Evolutionary conservation across 1,139 yeast genomes (phyloP), one percentile per base, ranked within the genome.

Genomic region (Geotrichum klebahnii): DNA sequence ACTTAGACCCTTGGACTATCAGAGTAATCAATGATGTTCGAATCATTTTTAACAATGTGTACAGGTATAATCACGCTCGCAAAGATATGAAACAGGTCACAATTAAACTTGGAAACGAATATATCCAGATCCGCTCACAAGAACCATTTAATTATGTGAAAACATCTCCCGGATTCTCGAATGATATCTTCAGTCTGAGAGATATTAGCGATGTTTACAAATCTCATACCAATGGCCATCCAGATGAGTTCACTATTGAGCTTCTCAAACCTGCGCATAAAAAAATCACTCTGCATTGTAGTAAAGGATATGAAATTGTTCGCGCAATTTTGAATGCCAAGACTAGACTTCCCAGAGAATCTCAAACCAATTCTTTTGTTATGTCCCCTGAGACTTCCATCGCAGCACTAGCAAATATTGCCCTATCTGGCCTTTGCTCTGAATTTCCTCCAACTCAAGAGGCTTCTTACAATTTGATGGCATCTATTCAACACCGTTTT

Each of bases 51-150:
- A 36, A 53, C 23, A 53, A 57, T 10, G 57, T 56, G 6, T 44
- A 33, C 6, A 44, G 39, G 31, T 43, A 48, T 28, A 39, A 52
- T 23, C 19, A 48, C 10, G 46, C 22, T 23, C 45, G 38, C 45
- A 53, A 41, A 12, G 42, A 20, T 8, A 33, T 36, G 31, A 41
- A 9, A 20, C 20, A 26, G 8, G 83, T 84, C 1, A 75, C 78
- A 0, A 56, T 88, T 52, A 80, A 80, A 58, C 75, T 88, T 53
- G 96, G 96, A 8, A 76, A 83, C 50, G 81, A 79, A 57, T 84
- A 75, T 69, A 63, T 86, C 40, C 90, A 84, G 59, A 67, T 86
- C 2, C 59, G 68, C 50, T 68, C 74, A 59, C 65, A 73, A 42
- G 67, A 70, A 29, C 73, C 84, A 5, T 77, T 79, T 40, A 83